Percentiles rank a stretch among this genome's conserved stretches.
These are phyloP conservation scores for Corymbia calophylla DNA, from an alignment of 441 rosid species.

Conservation along the genomic window DNA sequence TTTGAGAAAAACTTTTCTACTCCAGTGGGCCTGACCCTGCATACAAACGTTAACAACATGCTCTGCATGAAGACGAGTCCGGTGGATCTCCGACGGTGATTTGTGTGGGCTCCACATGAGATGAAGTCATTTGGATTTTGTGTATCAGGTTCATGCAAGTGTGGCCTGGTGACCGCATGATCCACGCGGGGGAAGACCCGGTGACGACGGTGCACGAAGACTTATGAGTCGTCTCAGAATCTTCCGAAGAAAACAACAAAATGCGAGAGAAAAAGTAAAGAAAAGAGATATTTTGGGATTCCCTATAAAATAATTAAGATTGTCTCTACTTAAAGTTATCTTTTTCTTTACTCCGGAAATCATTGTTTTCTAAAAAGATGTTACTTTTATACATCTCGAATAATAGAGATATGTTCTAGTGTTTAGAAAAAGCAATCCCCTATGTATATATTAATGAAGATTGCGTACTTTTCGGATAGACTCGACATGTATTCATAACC, in stretches of 20 bases:
- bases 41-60: background rate
- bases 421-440: background rate
- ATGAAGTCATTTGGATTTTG: background rate
- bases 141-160: background rate
- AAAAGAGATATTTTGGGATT: no score
- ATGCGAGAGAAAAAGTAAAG: no score
- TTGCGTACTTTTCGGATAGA: background rate
- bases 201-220: no score
- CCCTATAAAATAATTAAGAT: no score
- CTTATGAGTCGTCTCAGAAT: no score
- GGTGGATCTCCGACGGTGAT: background rate
- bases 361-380: no score
- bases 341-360: fast-evolving
- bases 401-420: no score
- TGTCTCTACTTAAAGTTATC: no score
- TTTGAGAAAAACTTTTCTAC: background rate
- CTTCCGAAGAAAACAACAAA: no score
- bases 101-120: background rate
- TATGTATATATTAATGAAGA: background rate
- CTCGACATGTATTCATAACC: background rate
- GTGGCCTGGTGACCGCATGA: background rate
- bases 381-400: no score
- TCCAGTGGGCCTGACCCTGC: background rate
- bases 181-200: no score
- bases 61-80: background rate